Evolutionary conservation across 2,329 filamentous ascomycete genomes (phyloP).

Genomic region (Cercospora janseana): DNA sequence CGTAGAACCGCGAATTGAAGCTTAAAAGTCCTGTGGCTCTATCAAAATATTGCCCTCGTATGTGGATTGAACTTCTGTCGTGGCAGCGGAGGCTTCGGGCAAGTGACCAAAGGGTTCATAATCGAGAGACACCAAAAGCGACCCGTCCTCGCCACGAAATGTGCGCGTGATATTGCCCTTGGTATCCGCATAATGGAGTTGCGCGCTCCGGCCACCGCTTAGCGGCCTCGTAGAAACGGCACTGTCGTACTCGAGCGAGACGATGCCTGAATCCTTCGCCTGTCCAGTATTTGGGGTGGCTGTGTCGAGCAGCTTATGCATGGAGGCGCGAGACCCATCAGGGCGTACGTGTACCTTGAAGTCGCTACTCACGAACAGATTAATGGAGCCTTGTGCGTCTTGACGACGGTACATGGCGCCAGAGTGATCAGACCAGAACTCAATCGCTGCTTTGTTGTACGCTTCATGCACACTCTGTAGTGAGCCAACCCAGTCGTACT

Average conservation of each 20-base stretch:
- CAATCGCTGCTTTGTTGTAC: neutral
- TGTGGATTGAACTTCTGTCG: neutral
- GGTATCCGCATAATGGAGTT: neutral
- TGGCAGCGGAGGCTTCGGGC: neutral
- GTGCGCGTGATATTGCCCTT: neutral
- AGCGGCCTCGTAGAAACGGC: neutral
- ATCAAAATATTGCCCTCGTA: neutral
- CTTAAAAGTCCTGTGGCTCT: neutral
- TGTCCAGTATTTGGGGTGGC: neutral
- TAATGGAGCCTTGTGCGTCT: neutral
- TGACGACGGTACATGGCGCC: neutral
- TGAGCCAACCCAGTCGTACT: neutral
- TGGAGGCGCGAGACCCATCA: neutral
- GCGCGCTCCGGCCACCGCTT: no score
- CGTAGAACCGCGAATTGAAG: neutral
- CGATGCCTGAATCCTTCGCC: neutral
- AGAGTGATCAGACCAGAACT: neutral
- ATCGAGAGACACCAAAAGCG: neutral
- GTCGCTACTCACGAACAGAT: neutral
- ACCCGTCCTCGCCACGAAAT: neutral
- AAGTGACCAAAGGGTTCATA: neutral
- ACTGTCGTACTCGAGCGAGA: neutral
- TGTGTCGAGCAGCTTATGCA: neutral
- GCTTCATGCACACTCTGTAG: neutral
- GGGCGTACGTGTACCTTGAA: neutral